These are phyloP conservation scores for Nothopassalora personata DNA, from an alignment of 2,329 filamentous ascomycete genomes.

Conservation along the genomic window DNA sequence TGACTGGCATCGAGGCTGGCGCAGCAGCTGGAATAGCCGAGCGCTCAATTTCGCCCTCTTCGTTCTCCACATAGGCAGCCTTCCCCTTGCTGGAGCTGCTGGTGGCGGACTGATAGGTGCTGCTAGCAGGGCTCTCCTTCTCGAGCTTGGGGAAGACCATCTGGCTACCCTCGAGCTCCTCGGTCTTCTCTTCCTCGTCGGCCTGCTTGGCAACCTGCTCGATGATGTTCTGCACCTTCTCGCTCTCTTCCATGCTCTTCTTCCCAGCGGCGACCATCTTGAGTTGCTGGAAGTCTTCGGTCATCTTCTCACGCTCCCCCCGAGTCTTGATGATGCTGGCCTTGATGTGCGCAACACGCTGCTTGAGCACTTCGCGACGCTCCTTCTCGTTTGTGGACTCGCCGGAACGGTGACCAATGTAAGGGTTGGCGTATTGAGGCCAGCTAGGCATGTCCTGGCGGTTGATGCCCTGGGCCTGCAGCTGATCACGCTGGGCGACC, in stretches of 20 bases:
- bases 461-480: conserved; percentile 13
- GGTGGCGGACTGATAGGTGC: conserved; percentile 61
- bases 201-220: conserved; percentile 33
- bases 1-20: conserved; percentile 17
- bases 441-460: conserved; percentile 14
- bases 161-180: conserved; percentile 47
- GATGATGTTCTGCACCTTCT: conserved; percentile 28
- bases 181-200: conserved; percentile 29
- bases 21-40: conserved; percentile 26
- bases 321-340: conserved; percentile 30
- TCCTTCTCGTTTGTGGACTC: conserved; percentile 16
- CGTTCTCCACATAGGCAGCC: conserved; percentile 52
- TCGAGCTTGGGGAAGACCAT: conserved; percentile 98
- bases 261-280: conserved; percentile 27
- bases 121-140: conserved; percentile 81
- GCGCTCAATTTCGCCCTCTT: conserved; percentile 51
- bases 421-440: conserved; percentile 5
- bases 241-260: conserved; percentile 25
- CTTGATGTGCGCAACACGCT: conserved; percentile 30
- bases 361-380: conserved; percentile 28
- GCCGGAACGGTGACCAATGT: conserved; percentile 1
- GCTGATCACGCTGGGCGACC: conserved; percentile 22
- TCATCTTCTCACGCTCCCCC: conserved; percentile 27
- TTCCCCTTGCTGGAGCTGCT: conserved; percentile 38
- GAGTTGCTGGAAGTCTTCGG: conserved; percentile 22